Evolutionary conservation across 2,329 filamentous ascomycete genomes (phyloP).

Genomic region (Endoconidiophora laricicola): DNA sequence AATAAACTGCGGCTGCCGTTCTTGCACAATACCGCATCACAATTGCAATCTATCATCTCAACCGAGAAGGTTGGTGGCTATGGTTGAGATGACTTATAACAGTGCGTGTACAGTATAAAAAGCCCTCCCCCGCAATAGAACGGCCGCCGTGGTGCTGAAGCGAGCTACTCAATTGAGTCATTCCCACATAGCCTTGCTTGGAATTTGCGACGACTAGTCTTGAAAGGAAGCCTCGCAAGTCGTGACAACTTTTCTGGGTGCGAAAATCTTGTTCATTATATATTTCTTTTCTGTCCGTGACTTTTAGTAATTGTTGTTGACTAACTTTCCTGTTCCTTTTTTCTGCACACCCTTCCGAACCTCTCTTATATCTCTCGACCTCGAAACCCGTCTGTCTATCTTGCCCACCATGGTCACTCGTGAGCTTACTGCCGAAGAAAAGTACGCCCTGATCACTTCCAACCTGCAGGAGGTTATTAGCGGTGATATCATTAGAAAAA

Average conservation of each 20-base stretch:
- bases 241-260: not conserved
- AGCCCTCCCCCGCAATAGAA: not conserved
- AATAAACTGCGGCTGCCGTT: no score
- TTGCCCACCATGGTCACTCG: conserved; percentile 15
- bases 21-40: no score
- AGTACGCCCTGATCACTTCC: conserved; percentile 58
- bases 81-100: no score
- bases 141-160: not conserved
- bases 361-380: not conserved
- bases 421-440: conserved; percentile 35
- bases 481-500: conserved; percentile 62
- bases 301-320: not conserved
- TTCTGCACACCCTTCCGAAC: not conserved
- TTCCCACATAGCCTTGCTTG: not conserved
- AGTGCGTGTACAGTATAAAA: not conserved
- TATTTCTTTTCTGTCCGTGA: not conserved
- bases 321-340: not conserved
- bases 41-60: no score
- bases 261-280: not conserved
- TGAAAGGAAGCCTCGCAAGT: not conserved
- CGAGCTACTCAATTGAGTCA: not conserved
- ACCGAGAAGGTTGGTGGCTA: no score
- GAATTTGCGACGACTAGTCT: no score
- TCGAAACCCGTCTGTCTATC: not conserved
- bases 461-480: conserved; percentile 74